Percentiles rank a stretch among this genome's conserved stretches.
Conservation (phyloP, 768 basidiomycete genomes). For the Grammothele lineata region DNA sequence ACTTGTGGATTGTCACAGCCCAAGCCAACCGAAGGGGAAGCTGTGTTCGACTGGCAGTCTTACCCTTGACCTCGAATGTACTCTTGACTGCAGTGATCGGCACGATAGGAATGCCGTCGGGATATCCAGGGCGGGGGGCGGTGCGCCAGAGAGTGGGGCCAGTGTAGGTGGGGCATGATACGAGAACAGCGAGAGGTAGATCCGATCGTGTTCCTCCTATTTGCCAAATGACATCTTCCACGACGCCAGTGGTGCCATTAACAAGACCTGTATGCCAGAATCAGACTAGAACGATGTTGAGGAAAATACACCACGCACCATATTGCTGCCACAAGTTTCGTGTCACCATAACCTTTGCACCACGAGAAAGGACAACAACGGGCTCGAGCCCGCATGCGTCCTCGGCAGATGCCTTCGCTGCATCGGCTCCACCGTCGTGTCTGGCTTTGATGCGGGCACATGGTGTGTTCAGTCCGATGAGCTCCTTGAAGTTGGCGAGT, state of each 20-base stretch:
- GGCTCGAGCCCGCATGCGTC: too few relatives aligned
- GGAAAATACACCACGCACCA: too few relatives aligned
- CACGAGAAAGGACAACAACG: too few relatives aligned
- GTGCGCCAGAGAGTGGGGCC: constrained; percentile 17
- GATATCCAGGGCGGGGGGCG: not conserved
- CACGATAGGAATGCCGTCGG: constrained; percentile 15
- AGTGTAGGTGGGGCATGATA: constrained; percentile 13
- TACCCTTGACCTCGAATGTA: constrained; percentile 10
- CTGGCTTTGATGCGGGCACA: not conserved
- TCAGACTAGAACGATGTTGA: too few relatives aligned
- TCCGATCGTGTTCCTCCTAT: constrained; percentile 8
- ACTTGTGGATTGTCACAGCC: not conserved
- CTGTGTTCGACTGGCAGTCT: constrained; percentile 1
- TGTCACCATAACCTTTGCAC: too few relatives aligned
- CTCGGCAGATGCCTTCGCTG: too few relatives aligned
- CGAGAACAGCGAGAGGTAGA: constrained; percentile 17
- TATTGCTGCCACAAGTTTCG: too few relatives aligned
- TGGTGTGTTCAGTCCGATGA: not conserved
- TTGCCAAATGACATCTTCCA: constrained; percentile 16
- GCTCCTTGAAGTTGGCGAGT: not conserved
- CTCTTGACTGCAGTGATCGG: constrained; percentile 13
- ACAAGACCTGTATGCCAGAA: too few relatives aligned
- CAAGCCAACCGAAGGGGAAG: not conserved
- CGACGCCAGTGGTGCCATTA: too few relatives aligned
- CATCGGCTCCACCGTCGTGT: too few relatives aligned